Percentiles rank a stretch among this genome's conserved stretches.
phyloP scores from a whole-genome alignment of 331 rosid species.

The Spiraea crenata region DNA sequence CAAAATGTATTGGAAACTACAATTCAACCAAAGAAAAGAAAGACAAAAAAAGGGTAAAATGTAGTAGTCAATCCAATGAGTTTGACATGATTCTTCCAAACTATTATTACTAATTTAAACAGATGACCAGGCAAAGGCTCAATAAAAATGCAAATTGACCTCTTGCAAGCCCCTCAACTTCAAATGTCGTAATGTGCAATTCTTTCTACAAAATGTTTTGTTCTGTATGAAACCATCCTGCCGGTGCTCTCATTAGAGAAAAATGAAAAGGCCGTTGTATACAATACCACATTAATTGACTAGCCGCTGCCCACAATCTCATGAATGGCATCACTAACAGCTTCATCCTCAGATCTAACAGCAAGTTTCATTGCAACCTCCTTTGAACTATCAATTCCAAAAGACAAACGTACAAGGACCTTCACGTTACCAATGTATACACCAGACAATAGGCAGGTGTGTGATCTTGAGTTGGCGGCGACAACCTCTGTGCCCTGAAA shows the following conservation, averaged over 20 bases:
- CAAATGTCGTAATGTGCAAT: constrained; percentile 16
- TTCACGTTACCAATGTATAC: constrained; percentile 72
- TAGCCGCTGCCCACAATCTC: constrained; percentile 97
- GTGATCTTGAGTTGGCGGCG: constrained; percentile 86
- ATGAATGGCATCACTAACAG: constrained; percentile 77
- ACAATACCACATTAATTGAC: constrained; percentile 18
- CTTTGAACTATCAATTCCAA: constrained; percentile 85
- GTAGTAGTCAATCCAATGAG: constrained; percentile 19
- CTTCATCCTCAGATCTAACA: constrained; percentile 76
- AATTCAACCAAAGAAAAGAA: not conserved
- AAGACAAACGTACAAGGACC: constrained; percentile 87
- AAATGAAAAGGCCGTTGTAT: constrained; percentile 25
- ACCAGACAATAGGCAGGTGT: constrained; percentile 81
- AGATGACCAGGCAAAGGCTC: constrained; percentile 28
- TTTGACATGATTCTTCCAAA: constrained; percentile 14
- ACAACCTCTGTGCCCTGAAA: constrained; percentile 93
- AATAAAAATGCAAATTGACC: constrained; percentile 23
- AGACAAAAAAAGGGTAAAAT: not conserved
- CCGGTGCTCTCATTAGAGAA: constrained; percentile 37
- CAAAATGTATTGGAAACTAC: constrained; percentile 12
- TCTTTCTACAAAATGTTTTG: constrained; percentile 53
- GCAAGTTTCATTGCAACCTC: constrained; percentile 96
- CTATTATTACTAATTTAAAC: constrained; percentile 22
- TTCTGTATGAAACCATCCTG: constrained; percentile 32
- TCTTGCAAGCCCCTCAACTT: constrained; percentile 25